Conservation (phyloP, 345 rosid genomes). For the Melaleuca quinquenervia region DNA sequence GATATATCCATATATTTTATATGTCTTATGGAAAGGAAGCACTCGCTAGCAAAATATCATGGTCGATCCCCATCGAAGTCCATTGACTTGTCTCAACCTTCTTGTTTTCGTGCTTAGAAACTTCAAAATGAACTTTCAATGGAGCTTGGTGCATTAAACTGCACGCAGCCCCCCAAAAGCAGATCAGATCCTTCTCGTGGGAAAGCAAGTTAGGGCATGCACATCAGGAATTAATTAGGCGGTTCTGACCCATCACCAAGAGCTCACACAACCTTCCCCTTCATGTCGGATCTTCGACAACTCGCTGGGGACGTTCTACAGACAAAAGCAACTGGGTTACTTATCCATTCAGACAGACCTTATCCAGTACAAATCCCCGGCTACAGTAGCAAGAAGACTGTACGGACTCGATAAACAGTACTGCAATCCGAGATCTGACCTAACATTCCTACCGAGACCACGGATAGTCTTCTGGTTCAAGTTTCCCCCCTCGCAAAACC, state of each 20-base stretch:
- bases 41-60: neutral
- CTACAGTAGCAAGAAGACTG: neutral
- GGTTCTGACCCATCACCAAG: neutral
- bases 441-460: neutral
- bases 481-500: neutral
- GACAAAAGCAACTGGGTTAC: neutral
- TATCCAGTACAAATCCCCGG: neutral
- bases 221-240: neutral
- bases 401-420: neutral
- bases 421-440: neutral
- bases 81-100: neutral
- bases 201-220: neutral
- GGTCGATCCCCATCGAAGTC: neutral
- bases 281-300: neutral
- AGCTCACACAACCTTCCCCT: neutral
- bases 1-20: neutral
- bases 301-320: neutral
- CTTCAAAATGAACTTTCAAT: neutral
- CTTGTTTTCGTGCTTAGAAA: neutral
- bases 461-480: neutral
- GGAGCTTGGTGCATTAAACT: neutral
- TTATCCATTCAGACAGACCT: neutral
- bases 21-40: neutral
- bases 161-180: neutral
- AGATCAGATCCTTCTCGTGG: neutral